Evolutionary conservation across 768 basidiomycete genomes (phyloP), one percentile per base, ranked within the genome.

Genomic region (Hygrophorus pudorinus): DNA sequence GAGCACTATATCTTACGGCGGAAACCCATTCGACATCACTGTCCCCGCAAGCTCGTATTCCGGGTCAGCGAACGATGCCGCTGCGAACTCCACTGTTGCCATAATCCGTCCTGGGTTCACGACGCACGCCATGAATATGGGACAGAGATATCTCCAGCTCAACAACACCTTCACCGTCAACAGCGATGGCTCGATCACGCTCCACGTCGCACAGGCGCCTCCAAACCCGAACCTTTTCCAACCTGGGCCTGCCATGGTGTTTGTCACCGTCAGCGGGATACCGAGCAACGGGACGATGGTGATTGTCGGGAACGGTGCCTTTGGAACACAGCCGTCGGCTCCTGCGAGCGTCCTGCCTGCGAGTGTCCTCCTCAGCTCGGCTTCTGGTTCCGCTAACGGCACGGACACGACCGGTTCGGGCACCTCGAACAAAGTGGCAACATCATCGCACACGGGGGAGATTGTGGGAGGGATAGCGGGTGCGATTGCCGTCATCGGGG

Each of bases 101-200:
- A 62, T 97, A 47, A 66, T 85, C 21, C 85, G 94, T 14, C 72
- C 78, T 4, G 93, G 93, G 0, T 87, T 83, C 67, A 80, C 85
- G 2, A 87, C 85, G 0, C 85, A 88, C 53, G 84, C 75, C 29
- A 85, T 87, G 84, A 88, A 85, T 66, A 88, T 87, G 83, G 85
- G 85, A 0, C 86, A 90, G 61, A 74, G 91, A 2, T 72, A 71
- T 44, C 56, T 93, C 45, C 73, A 85, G 62, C 71, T 88, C 45
- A 74, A 85, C 57, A 77, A 70, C 53, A 79, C 85, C 1, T 88
- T 76, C 64, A 78, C 73, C 0, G 84, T 90, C 46, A 77, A 86
- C 59, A 59, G 56, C n/a, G 79, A 91, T 50, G 81, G 85, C 17
- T 78, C 81, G 10, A 80, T 88, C 50, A 75, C 72, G 5, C 64